Evolutionary conservation across 1,139 yeast species (phyloP), one percentile per base, ranked within the genome.

Genomic region (Yamadazyma mexicana): DNA sequence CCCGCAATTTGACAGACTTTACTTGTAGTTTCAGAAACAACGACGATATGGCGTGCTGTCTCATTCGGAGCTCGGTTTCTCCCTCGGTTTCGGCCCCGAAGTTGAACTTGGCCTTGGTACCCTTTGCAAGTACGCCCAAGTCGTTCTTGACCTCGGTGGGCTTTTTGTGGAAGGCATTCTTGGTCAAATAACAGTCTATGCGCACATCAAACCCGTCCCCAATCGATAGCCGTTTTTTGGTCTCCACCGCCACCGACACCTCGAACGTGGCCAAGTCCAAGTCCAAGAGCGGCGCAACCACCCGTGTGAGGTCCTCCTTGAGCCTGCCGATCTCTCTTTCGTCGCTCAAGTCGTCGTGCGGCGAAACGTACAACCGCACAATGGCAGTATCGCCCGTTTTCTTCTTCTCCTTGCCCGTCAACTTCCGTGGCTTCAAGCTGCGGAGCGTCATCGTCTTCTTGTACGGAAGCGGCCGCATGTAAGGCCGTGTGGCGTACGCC

Each of bases 401-500:
- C 8, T 54, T 43, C 28, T 50, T 50, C 24, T 56, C 56, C 38
- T 50, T 55, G 30, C 55, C 55, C 5, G 53, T 45, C 16, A 57
- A 40, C 23, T 55, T 56, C 43, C 61, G 65, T 0, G 77, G 69
- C 16, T 46, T 59, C 31, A 57, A 50, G 34, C 64, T 54, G 38
- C 49, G 64, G 10, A 84, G 54, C 5, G 63, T 56, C 33, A 83
- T 56, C 18, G 53, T 59, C 28, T 84, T 77, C 14, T 77, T 75
- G 54, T 75, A 78, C 38, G 69, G 55, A 5, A 83, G 61, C 0
- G 82, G 74, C 33, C 65, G 66, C 31, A 71, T 51, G 0, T 87
- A 83, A 0, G 94, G 87, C 36, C 96, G 65, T 0, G 95, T 87
- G 8, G 95, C 89, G 87, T 91, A 84, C 2, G 88, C 91, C 39